These are phyloP conservation scores for Colletotrichum tabaci DNA, from an alignment of 2,329 filamentous ascomycete species.

Conservation along the genomic window DNA sequence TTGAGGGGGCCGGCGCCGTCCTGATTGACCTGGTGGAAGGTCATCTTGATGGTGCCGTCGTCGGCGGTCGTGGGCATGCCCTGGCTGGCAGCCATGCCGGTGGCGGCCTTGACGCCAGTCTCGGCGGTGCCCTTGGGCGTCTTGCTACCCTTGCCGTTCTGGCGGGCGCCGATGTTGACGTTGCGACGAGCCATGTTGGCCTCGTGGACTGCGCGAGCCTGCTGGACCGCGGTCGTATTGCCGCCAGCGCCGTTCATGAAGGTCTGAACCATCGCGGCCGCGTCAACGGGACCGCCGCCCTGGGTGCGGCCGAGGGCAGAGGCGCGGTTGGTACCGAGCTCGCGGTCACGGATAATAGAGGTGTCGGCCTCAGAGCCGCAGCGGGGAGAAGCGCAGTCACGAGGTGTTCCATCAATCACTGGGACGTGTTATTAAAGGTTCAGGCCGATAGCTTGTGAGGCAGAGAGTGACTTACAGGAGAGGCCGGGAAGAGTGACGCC, in stretches of 20 bases:
- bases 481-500: slow-evolving; percentile 74
- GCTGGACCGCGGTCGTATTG: slow-evolving; percentile 57
- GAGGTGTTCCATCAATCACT: slow-evolving; percentile 76
- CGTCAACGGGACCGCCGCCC: slow-evolving; percentile 71
- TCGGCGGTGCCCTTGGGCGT: slow-evolving; percentile 56
- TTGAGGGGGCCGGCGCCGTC: slow-evolving; percentile 76
- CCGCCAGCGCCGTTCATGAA: slow-evolving; percentile 68
- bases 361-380: slow-evolving; percentile 78
- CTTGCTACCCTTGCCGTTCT: slow-evolving; percentile 39
- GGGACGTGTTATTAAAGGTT: slow-evolving; percentile 10
- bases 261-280: slow-evolving; percentile 67
- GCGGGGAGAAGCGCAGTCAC: slow-evolving; percentile 72
- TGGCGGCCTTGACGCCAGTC: slow-evolving; percentile 66
- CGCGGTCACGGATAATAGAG: slow-evolving; percentile 74
- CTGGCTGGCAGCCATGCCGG: slow-evolving; percentile 74
- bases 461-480: slow-evolving; percentile 24
- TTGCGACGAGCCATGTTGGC: slow-evolving; percentile 53
- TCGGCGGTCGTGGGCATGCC: slow-evolving; percentile 77
- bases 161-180: slow-evolving; percentile 36
- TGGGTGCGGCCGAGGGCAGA: slow-evolving; percentile 76
- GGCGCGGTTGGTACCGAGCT: slow-evolving; percentile 65
- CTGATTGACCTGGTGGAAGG: slow-evolving; percentile 80
- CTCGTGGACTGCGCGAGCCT: slow-evolving; percentile 57
- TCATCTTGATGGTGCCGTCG: slow-evolving; percentile 76
- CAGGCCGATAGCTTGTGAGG: neutral